A percentile compares a stretch with the other conserved stretches of the same genome.
Evolutionary conservation across 2,329 filamentous ascomycete genomes (phyloP).

Genomic region (Triangularia verruculosa): DNA sequence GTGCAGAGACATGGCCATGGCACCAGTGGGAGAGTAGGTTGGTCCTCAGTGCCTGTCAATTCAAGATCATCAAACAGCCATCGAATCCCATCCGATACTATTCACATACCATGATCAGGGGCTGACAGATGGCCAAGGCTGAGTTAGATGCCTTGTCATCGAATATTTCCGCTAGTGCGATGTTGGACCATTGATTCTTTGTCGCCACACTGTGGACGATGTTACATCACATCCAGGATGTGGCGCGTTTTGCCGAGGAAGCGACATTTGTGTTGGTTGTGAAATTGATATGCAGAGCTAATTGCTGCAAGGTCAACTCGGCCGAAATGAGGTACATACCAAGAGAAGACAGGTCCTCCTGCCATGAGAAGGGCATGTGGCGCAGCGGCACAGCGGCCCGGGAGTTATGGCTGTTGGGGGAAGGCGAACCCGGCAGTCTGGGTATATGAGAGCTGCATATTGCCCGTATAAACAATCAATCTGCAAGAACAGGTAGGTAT

Average conservation of each 20-base stretch:
- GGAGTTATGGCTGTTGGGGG: background rate
- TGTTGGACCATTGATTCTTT: background rate
- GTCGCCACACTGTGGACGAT: background rate
- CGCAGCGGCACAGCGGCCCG: background rate
- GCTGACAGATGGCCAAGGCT: background rate
- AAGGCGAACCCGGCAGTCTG: background rate
- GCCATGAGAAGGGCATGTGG: background rate
- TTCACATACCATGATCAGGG: background rate
- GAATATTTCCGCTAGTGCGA: background rate
- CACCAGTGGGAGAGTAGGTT: background rate
- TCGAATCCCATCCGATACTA: background rate
- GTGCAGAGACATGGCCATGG: background rate
- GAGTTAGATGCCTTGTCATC: background rate
- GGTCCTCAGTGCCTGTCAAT: background rate
- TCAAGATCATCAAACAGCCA: background rate
- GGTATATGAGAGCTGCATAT: background rate
- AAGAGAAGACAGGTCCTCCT: background rate
- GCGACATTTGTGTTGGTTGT: background rate
- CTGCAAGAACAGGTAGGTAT: background rate
- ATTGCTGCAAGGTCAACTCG: background rate
- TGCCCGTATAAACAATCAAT: background rate
- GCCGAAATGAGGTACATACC: background rate
- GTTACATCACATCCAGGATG: background rate
- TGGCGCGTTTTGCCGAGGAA: background rate
- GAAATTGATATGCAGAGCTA: background rate